Conservation (phyloP, 768 basidiomycete genomes). For the Podaxis sp. region DNA sequence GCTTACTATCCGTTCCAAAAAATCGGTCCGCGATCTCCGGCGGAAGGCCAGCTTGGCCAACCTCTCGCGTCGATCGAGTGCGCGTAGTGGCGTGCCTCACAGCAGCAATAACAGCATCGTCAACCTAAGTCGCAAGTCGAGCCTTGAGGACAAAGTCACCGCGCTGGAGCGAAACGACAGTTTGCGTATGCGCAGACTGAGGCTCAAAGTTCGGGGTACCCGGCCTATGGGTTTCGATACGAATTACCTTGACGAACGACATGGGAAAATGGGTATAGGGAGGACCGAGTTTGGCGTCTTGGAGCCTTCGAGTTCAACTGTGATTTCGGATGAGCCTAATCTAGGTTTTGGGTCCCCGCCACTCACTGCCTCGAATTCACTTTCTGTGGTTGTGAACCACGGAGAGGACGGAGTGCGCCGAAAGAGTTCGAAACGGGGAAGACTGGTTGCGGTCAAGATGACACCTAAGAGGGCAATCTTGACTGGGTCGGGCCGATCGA, state of each 20-base stretch:
- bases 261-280: slow-evolving; percentile 25
- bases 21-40: slow-evolving; percentile 36
- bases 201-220: slow-evolving; percentile 24
- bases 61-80: slow-evolving; percentile 22
- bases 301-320: neutral
- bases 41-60: slow-evolving; percentile 19
- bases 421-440: slow-evolving; percentile 14
- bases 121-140: slow-evolving; percentile 10
- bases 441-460: slow-evolving; percentile 46
- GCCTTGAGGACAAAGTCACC: slow-evolving; percentile 4
- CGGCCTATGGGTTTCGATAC: slow-evolving; percentile 12
- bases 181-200: slow-evolving; percentile 20
- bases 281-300: neutral
- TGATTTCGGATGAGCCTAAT: neutral
- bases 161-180: slow-evolving; percentile 1
- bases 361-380: neutral
- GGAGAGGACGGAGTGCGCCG: neutral
- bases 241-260: slow-evolving; percentile 23
- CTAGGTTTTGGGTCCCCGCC: neutral
- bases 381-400: neutral
- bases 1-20: slow-evolving; percentile 36
- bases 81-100: slow-evolving; percentile 12
- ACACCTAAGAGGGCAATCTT: slow-evolving; percentile 29
- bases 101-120: slow-evolving; percentile 6
- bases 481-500: slow-evolving; percentile 2